Conservation (phyloP, 2,329 filamentous ascomycete genomes). For the Claviceps quebecensis region DNA sequence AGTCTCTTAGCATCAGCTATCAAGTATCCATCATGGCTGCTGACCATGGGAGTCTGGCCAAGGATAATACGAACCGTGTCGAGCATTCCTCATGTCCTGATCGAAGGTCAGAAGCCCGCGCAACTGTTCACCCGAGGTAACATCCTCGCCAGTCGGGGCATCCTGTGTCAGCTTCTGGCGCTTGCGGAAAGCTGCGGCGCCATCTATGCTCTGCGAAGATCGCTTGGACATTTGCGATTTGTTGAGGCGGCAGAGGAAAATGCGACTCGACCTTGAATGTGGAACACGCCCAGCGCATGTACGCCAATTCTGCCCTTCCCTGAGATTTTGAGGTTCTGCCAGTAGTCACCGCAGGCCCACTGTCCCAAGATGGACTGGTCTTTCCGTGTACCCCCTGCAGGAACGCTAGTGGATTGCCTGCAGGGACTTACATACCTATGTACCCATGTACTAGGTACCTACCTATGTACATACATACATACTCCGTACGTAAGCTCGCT, state of each 20-base stretch:
- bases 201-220: constrained; percentile 24
- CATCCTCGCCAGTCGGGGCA: constrained; percentile 44
- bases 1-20: neutral
- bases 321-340: constrained; percentile 25
- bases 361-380: constrained; percentile 10
- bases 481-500: too few species aligned
- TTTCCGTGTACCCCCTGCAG: neutral
- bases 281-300: neutral
- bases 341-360: constrained; percentile 16
- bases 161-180: constrained; percentile 43
- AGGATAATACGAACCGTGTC: constrained; percentile 40
- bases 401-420: neutral
- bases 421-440: neutral
- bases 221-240: constrained; percentile 29
- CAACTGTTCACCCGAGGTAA: constrained; percentile 52
- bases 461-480: too few species aligned
- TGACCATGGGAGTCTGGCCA: neutral
- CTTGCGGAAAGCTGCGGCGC: constrained; percentile 31
- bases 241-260: neutral
- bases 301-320: constrained; percentile 5
- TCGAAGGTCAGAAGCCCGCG: constrained; percentile 55
- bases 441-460: too few species aligned
- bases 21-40: too few species aligned
- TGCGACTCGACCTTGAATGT: neutral
- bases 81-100: constrained; percentile 52